Conservation (phyloP, 2,329 filamentous ascomycete species). For the Fusarium tricinctum region DNA sequence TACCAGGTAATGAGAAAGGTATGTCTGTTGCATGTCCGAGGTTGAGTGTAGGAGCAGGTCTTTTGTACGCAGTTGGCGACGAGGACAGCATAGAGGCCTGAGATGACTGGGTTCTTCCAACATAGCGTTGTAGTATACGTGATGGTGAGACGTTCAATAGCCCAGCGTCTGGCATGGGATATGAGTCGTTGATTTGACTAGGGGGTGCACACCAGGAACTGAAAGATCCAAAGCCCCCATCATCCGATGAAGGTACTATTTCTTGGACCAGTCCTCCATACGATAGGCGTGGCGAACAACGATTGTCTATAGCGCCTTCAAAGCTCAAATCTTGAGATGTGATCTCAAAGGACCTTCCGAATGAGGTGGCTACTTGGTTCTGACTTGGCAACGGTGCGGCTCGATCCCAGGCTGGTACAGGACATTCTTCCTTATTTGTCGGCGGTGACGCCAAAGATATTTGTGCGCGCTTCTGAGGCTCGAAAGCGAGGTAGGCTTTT, state of each 20-base stretch:
- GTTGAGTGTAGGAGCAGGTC: neutral
- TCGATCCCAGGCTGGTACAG: constrained; percentile 2
- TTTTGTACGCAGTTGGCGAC: constrained; percentile 30
- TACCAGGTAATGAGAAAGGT: constrained; percentile 47
- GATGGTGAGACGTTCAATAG: constrained; percentile 61
- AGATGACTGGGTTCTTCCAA: constrained; percentile 52
- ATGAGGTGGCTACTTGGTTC: constrained; percentile 25
- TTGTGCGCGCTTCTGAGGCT: constrained; percentile 47
- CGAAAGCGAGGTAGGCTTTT: constrained; percentile 65
- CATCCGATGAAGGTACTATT: constrained; percentile 20
- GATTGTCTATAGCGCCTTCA: constrained; percentile 61
- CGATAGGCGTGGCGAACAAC: constrained; percentile 52
- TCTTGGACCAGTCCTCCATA: constrained; percentile 2
- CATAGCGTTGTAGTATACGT: constrained; percentile 64
- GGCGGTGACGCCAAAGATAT: constrained; percentile 17
- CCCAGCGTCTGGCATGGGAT: constrained; percentile 56
- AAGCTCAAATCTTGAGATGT: constrained; percentile 62
- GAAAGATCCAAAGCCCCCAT: constrained; percentile 41
- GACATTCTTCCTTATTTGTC: constrained; percentile 5
- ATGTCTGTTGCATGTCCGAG: constrained; percentile 22
- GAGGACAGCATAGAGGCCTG: constrained; percentile 45
- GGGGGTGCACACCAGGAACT: constrained; percentile 61
- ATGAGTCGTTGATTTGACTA: constrained; percentile 69
- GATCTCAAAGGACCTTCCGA: constrained; percentile 46
- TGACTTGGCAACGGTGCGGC: constrained; percentile 25